A percentile compares a stretch with the other conserved stretches of the same genome.
Conservation (phyloP, 2,329 filamentous ascomycete species). For the Trichoderma afroharzianum region DNA sequence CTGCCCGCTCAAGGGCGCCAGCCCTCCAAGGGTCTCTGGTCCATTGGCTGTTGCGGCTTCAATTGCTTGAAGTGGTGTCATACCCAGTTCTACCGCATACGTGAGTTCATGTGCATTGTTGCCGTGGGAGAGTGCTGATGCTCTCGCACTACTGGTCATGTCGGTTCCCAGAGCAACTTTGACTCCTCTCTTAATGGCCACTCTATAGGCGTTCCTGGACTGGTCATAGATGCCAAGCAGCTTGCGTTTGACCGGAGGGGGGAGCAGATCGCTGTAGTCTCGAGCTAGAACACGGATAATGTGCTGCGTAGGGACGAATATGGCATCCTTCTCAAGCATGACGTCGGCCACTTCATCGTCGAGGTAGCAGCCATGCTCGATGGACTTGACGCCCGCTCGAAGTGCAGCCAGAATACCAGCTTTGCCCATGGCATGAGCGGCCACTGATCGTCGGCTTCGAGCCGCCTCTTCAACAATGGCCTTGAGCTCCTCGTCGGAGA, state of each 20-base stretch:
- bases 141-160: conserved; percentile 33
- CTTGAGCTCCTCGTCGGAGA: conserved; percentile 37
- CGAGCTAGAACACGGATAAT: conserved; percentile 33
- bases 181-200: conserved; percentile 36
- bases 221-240: conserved; percentile 33
- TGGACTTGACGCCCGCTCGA: conserved; percentile 35
- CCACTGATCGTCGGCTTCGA: conserved; percentile 35
- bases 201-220: conserved; percentile 35
- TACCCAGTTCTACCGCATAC: conserved; percentile 46
- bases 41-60: conserved; percentile 46
- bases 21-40: conserved; percentile 40
- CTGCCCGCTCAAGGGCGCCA: conserved; percentile 44
- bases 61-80: conserved; percentile 49
- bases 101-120: conserved; percentile 43
- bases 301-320: conserved; percentile 39
- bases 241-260: conserved; percentile 23
- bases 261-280: conserved; percentile 31
- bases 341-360: conserved; percentile 39
- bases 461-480: conserved; percentile 37
- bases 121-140: conserved; percentile 20
- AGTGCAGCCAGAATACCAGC: conserved; percentile 38
- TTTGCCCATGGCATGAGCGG: conserved; percentile 40
- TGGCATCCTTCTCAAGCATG: conserved; percentile 35
- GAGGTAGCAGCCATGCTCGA: conserved; percentile 40
- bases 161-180: conserved; percentile 42